These are phyloP conservation scores for Hansfordia pulvinata DNA, from an alignment of 2,329 filamentous ascomycete genomes.

Conservation along the genomic window DNA sequence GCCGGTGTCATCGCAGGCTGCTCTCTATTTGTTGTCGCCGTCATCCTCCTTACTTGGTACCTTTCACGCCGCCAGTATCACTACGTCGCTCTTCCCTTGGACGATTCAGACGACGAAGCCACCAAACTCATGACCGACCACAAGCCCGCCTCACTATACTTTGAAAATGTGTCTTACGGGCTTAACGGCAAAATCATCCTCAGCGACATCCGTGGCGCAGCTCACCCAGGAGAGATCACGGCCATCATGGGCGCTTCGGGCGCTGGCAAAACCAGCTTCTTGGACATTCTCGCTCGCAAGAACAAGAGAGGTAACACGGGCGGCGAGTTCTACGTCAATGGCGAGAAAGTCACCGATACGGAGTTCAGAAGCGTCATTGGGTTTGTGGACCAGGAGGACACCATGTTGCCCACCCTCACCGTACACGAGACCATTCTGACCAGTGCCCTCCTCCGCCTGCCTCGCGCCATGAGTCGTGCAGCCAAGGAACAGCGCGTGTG, in stretches of 20 bases:
- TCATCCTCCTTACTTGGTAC: slow-evolving; percentile 78
- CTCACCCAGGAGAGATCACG: slow-evolving; percentile 88
- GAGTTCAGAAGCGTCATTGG: slow-evolving; percentile 89
- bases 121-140: slow-evolving; percentile 83
- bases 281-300: slow-evolving; percentile 91
- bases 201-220: slow-evolving; percentile 65
- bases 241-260: slow-evolving; percentile 98
- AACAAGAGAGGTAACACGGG: slow-evolving; percentile 75
- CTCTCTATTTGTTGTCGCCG: slow-evolving; percentile 76
- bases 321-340: slow-evolving; percentile 86
- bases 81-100: slow-evolving; percentile 66
- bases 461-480: slow-evolving; percentile 72
- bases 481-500: slow-evolving; percentile 86
- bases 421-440: slow-evolving; percentile 97
- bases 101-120: slow-evolving; percentile 81
- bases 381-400: slow-evolving; percentile 97
- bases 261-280: slow-evolving; percentile 91
- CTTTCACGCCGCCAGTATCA: slow-evolving; percentile 59
- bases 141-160: slow-evolving; percentile 78
- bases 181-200: slow-evolving; percentile 85
- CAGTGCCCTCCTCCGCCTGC: slow-evolving; percentile 83
- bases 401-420: slow-evolving; percentile 87
- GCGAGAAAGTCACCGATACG: slow-evolving; percentile 70
- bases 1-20: slow-evolving; percentile 81
- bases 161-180: slow-evolving; percentile 74